Percentiles rank a stretch among this genome's conserved stretches.
Conservation (phyloP, 352 stramenopile genomes). For the Pythium utonaiense region DNA sequence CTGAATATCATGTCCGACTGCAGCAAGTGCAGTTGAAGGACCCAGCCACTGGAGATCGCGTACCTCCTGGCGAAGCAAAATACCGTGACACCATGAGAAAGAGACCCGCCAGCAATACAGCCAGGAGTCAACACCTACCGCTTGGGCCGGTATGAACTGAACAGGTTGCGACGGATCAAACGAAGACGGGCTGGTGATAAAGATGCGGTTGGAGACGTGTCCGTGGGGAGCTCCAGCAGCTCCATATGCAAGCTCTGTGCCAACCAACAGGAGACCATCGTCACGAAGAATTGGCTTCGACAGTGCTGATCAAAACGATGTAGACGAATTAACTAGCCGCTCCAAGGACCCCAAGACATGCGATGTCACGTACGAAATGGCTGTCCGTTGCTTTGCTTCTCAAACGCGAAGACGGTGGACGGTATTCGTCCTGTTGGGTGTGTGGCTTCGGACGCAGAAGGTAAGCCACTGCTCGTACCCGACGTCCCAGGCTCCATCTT, state of each 20-base stretch:
- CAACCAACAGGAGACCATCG: slow-evolving; percentile 67
- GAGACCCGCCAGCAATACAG: not conserved
- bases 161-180: slow-evolving; percentile 20
- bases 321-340: not conserved
- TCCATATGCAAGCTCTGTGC: slow-evolving; percentile 36
- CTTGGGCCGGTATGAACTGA: slow-evolving; percentile 34
- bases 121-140: slow-evolving; percentile 32
- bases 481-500: not conserved
- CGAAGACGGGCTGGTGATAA: slow-evolving; percentile 47
- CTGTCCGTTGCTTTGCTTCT: slow-evolving; percentile 9
- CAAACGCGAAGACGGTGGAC: slow-evolving; percentile 6
- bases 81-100: not conserved
- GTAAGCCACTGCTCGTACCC: not conserved
- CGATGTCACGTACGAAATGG: slow-evolving; percentile 17
- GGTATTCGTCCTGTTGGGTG: not conserved
- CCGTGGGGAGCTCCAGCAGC: not conserved
- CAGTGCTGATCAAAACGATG: slow-evolving; percentile 39
- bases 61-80: slow-evolving; percentile 40
- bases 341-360: not conserved
- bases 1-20: slow-evolving; percentile 72
- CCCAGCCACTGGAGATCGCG: slow-evolving; percentile 71
- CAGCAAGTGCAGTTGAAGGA: slow-evolving; percentile 37
- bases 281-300: slow-evolving; percentile 76
- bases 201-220: slow-evolving; percentile 44
- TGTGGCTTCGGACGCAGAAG: not conserved